These are phyloP conservation scores for Tulasnella sp. DNA, from an alignment of 768 basidiomycete genomes.

Conservation along the genomic window DNA sequence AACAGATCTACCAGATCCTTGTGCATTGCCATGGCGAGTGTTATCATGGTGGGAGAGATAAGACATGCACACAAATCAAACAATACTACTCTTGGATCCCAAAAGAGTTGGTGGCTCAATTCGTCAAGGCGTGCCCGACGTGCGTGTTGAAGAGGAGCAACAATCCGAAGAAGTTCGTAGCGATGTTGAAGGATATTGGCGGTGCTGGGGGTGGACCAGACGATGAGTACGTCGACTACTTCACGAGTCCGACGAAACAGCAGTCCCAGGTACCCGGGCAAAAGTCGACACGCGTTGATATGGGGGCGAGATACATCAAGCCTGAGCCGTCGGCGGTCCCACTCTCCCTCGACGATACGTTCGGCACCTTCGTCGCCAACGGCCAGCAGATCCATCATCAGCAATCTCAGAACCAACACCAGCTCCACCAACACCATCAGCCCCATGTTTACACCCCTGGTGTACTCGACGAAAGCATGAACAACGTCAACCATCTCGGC, in stretches of 20 bases:
- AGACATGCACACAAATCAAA: conserved; percentile 55
- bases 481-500: too few relatives aligned
- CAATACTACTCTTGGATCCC: conserved; percentile 73
- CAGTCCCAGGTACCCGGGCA: neutral
- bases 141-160: conserved; percentile 42
- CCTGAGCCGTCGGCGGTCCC: too few relatives aligned
- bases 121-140: conserved; percentile 69
- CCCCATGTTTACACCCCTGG: too few relatives aligned
- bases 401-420: too few relatives aligned
- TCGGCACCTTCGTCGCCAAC: too few relatives aligned
- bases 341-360: too few relatives aligned
- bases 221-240: conserved; percentile 11
- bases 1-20: conserved; percentile 68
- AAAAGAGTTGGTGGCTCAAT: conserved; percentile 68
- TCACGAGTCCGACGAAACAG: neutral
- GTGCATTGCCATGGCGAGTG: conserved; percentile 57
- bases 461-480: too few relatives aligned
- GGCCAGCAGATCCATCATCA: too few relatives aligned
- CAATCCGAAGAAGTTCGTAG: conserved; percentile 20
- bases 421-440: too few relatives aligned
- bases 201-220: neutral
- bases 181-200: conserved; percentile 15
- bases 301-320: too few relatives aligned
- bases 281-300: neutral
- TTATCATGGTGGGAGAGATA: conserved; percentile 69